These are phyloP conservation scores for Pyrenophora tritici-repentis DNA, from an alignment of 2,329 filamentous ascomycete genomes.

Conservation along the genomic window DNA sequence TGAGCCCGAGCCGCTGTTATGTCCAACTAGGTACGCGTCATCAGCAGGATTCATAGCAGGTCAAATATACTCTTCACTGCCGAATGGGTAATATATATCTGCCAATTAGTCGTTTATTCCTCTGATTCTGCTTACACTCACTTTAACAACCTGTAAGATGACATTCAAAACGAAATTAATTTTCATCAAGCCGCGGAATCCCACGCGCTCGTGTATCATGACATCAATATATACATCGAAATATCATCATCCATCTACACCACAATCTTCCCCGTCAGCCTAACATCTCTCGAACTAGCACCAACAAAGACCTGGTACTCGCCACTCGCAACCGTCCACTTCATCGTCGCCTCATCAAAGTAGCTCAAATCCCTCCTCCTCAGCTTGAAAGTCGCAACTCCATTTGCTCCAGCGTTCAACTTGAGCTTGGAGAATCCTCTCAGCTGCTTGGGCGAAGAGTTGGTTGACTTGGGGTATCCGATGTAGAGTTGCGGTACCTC, in stretches of 20 bases:
- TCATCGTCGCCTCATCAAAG: slow-evolving; percentile 41
- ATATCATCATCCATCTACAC: slow-evolving; percentile 19
- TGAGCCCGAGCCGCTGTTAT: too few relatives aligned
- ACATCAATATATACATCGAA: too few relatives aligned
- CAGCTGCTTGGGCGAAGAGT: slow-evolving; percentile 42
- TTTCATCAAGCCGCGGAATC: not conserved
- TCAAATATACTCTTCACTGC: too few relatives aligned
- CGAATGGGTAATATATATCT: too few relatives aligned
- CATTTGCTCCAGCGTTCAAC: slow-evolving; percentile 35
- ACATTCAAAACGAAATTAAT: too few relatives aligned
- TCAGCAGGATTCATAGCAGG: too few relatives aligned
- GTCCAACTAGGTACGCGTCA: too few relatives aligned
- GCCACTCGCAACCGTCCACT: slow-evolving; percentile 44
- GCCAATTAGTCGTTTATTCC: too few relatives aligned
- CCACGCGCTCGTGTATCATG: too few relatives aligned
- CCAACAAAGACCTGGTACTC: slow-evolving; percentile 43
- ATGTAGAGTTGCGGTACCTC: slow-evolving; percentile 49
- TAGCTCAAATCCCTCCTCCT: slow-evolving; percentile 46
- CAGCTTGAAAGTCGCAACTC: slow-evolving; percentile 41
- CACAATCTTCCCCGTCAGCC: slow-evolving; percentile 40
- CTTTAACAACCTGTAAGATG: too few relatives aligned
- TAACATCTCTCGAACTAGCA: slow-evolving; percentile 45
- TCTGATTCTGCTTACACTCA: too few relatives aligned
- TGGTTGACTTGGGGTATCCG: slow-evolving; percentile 38
- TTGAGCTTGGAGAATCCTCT: slow-evolving; percentile 46